Evolutionary conservation across 805 yeast genomes (phyloP).

Genomic region (Lipomyces kockii): DNA sequence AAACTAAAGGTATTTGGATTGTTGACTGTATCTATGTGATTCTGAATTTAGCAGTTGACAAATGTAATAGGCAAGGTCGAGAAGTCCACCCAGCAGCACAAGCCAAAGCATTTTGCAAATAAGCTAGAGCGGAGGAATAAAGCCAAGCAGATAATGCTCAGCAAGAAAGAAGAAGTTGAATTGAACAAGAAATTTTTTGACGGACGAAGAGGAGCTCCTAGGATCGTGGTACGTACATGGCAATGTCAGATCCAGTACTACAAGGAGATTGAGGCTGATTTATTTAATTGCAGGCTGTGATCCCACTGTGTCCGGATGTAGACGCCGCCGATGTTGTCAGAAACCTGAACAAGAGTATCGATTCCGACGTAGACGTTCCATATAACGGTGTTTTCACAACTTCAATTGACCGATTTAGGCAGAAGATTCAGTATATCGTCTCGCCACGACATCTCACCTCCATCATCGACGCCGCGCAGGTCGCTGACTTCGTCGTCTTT

Average conservation of each 20-base stretch:
- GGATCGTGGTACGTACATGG: constrained; percentile 56
- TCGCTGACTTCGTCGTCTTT: constrained; percentile 86
- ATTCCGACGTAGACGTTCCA: constrained; percentile 28
- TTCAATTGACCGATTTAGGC: constrained; percentile 66
- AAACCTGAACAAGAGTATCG: constrained; percentile 39
- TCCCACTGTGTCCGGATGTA: constrained; percentile 78
- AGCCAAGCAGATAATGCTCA: constrained; percentile 74
- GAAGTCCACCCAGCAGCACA: constrained; percentile 50
- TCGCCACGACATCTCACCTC: constrained; percentile 74
- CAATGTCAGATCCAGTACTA: not conserved
- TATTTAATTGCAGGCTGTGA: constrained; percentile 50
- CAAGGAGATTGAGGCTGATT: not conserved
- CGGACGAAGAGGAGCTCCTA: constrained; percentile 79
- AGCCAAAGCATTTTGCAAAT: constrained; percentile 47
- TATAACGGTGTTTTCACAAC: constrained; percentile 20
- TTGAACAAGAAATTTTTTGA: constrained; percentile 73
- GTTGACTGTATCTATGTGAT: not conserved
- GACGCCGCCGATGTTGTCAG: constrained; percentile 45
- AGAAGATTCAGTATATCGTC: constrained; percentile 70
- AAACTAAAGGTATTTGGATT: constrained; percentile 49
- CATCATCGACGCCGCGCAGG: constrained; percentile 82
- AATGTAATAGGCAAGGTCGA: constrained; percentile 74
- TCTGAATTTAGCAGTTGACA: not conserved
- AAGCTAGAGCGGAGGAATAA: constrained; percentile 75
- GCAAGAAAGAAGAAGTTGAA: constrained; percentile 66